A percentile compares a stretch with the other conserved stretches of the same genome.
These are phyloP conservation scores for Hyphopichia pseudoburtonii DNA, from an alignment of 1,139 yeast species.

Conservation along the genomic window DNA sequence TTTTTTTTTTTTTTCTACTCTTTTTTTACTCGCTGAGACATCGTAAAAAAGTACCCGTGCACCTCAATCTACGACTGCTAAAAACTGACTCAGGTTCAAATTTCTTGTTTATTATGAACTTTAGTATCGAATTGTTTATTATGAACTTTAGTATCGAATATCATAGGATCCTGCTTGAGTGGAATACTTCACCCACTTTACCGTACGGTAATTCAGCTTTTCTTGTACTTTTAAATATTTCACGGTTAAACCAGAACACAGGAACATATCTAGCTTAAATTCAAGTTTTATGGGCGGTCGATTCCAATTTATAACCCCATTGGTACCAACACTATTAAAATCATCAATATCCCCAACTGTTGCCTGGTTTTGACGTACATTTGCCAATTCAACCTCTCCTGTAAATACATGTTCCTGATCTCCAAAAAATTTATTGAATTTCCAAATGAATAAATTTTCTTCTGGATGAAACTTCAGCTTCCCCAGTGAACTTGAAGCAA, in stretches of 20 bases:
- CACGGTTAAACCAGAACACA: conserved; percentile 76
- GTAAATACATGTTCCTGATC: conserved; percentile 59
- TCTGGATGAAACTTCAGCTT: conserved; percentile 68
- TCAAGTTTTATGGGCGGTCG: conserved; percentile 76
- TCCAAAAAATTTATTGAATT: conserved; percentile 66
- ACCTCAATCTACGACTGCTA: too few relatives aligned
- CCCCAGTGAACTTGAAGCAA: conserved; percentile 57
- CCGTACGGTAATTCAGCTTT: conserved; percentile 62
- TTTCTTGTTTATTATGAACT: too few relatives aligned
- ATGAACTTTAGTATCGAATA: conserved; percentile 62
- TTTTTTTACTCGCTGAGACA: neutral
- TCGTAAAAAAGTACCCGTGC: too few relatives aligned
- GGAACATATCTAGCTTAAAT: conserved; percentile 73
- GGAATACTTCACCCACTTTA: conserved; percentile 84
- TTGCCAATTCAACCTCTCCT: conserved; percentile 46
- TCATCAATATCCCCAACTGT: conserved; percentile 5
- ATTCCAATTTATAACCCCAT: conserved; percentile 47
- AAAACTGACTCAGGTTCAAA: too few relatives aligned
- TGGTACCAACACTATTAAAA: conserved; percentile 4
- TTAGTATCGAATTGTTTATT: too few relatives aligned
- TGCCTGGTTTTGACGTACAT: conserved; percentile 12
- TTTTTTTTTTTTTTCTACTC: neutral
- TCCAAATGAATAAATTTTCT: conserved; percentile 69
- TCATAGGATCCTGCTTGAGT: conserved; percentile 81
- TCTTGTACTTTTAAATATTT: conserved; percentile 72